Base-by-base conservation (phyloP, 2,329 filamentous ascomycete species). In the Chaetoscypha palmicola region DNA sequence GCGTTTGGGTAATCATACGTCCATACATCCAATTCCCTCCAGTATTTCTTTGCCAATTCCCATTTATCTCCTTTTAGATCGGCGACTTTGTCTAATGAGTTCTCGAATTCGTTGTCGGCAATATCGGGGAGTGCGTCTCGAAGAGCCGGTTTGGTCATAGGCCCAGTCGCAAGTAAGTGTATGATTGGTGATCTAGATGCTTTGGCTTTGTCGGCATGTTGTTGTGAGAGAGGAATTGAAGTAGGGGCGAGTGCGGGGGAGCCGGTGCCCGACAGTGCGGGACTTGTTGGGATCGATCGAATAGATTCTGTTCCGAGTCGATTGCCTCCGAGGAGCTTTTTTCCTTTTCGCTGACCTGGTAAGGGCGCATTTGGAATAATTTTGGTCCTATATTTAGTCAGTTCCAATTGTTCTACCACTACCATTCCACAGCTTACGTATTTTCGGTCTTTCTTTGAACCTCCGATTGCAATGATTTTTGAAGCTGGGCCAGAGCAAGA, bases 11-110 rank as follows among this genome's bases (percentile, higher is more conserved):
- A 83, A 21, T 73, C 65, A 58, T 79, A 80, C 45, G 70, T 73
- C 71, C 74, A 83, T 17, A 81, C 74, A 52, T 83, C 77, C 11
- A 83, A 68, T 51, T 83, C 79, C 60, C 73, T 80, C 71, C 73
- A 83, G 49, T 70, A 76, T 19, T 68, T 64, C 62, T 75, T 77
- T 48, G 72, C 71, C 53, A 82, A 62, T 24, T 66, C 62, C 70
- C 74, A 83, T 51, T 69, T 77, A 48, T 74, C 68, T 3, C 64
- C 64, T 3, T 66, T 50, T 45, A 73, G 68, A 45, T 75, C 72
- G 22, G 75, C 78, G 17, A 79, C 75, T 62, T 81, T 83, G 38
- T 73, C 67, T 10, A 83, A 61, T 1, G 71, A 71, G 2, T 64
- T 60, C 43, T 68, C 67, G 52, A 82, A 71, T 12, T 81, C 77